Evolutionary conservation across 495 filamentous ascomycete species (phyloP).

Genomic region (Lindgomyces ingoldianus): DNA sequence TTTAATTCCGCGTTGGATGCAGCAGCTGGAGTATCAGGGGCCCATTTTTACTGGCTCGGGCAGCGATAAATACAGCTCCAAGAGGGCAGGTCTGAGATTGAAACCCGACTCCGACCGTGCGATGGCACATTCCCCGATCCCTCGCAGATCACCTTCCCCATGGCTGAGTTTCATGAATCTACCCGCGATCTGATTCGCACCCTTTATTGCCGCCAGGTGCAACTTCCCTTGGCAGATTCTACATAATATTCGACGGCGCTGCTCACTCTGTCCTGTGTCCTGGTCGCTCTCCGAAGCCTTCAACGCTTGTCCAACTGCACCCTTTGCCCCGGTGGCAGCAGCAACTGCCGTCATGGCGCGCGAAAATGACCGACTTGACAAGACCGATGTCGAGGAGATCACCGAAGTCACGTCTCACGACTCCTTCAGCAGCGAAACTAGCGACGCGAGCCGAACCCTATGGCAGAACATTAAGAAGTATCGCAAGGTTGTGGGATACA

Average conservation of each 20-base stretch:
- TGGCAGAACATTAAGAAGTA: conserved; percentile 30
- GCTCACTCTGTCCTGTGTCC: neutral
- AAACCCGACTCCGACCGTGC: neutral
- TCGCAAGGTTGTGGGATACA: conserved; percentile 21
- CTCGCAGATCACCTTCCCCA: conserved; percentile 3
- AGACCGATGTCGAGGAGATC: neutral
- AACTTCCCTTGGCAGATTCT: neutral
- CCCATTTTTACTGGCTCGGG: no score
- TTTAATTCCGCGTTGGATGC: neutral
- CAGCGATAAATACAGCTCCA: no score
- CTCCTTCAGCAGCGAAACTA: neutral
- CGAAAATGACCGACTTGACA: no score
- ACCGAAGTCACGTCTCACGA: neutral
- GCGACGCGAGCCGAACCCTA: conserved; percentile 14
- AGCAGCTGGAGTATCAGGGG: no score
- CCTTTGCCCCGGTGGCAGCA: neutral
- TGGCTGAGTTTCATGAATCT: neutral
- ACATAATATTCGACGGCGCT: neutral
- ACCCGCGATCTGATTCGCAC: neutral
- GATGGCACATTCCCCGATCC: neutral
- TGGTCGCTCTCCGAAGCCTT: neutral
- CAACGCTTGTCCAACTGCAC: no score
- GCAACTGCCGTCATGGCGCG: neutral
- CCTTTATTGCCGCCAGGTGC: neutral
- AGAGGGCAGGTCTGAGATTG: neutral